Conservation (phyloP, 2,329 filamentous ascomycete species). For the Byssothecium circinans region DNA sequence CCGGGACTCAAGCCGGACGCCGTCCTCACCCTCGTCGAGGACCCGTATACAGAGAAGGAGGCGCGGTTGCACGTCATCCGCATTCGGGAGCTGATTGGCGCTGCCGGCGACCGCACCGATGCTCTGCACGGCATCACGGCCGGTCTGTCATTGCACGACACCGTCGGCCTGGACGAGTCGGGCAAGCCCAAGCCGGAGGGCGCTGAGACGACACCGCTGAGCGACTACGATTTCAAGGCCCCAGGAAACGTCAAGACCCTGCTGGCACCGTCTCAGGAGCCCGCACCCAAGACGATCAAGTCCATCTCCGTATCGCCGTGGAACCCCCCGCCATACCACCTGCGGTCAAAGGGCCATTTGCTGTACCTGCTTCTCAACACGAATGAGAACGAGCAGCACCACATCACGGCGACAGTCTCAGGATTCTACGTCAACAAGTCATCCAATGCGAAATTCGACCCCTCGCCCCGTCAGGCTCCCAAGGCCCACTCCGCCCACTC, state of each 20-base stretch:
- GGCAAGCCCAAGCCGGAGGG: conserved; percentile 28
- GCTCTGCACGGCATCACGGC: conserved; percentile 82
- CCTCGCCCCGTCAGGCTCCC: conserved; percentile 74
- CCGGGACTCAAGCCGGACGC: conserved; percentile 75
- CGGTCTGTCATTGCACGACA: conserved; percentile 84
- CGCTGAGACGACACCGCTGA: conserved; percentile 49
- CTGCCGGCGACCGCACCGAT: conserved; percentile 85
- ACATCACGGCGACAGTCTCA: conserved; percentile 89
- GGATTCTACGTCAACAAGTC: conserved; percentile 98
- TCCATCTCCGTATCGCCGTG: conserved; percentile 84
- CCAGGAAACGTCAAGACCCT: conserved; percentile 69
- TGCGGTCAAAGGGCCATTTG: conserved; percentile 88
- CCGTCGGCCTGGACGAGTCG: conserved; percentile 57
- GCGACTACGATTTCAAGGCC: conserved; percentile 76
- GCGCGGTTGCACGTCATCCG: conserved; percentile 91
- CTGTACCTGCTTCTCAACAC: conserved; percentile 88
- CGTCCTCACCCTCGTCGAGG: conserved; percentile 80
- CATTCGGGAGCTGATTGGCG: conserved; percentile 89
- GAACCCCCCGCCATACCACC: conserved; percentile 93
- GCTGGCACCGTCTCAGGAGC: conserved; percentile 65
- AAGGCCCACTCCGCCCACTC: conserved; percentile 84
- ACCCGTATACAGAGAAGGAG: conserved; percentile 98
- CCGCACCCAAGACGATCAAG: conserved; percentile 88
- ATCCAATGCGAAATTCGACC: conserved; percentile 93
- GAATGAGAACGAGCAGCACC: conserved; percentile 90